These are phyloP conservation scores for Symbiotaphrina buchneri DNA, from an alignment of 495 filamentous ascomycete species.

Conservation along the genomic window DNA sequence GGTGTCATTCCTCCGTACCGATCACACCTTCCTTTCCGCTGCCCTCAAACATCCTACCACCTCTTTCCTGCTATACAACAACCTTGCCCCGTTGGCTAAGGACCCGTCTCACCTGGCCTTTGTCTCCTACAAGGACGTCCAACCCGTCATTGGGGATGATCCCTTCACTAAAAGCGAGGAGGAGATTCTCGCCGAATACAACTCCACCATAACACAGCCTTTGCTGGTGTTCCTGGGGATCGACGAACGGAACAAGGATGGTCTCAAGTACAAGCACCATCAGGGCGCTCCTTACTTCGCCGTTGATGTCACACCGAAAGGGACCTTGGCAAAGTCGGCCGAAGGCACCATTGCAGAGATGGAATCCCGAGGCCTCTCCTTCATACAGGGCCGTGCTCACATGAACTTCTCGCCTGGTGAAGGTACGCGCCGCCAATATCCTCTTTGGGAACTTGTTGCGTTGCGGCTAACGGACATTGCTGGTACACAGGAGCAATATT, in stretches of 20 bases:
- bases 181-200: slow-evolving; percentile 45
- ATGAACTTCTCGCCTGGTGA: slow-evolving; percentile 31
- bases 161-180: slow-evolving; percentile 52
- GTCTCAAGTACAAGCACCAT: slow-evolving; percentile 34
- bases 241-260: slow-evolving; percentile 36
- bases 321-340: slow-evolving; percentile 23
- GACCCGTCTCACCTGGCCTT: slow-evolving; percentile 33
- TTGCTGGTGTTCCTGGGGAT: slow-evolving; percentile 72
- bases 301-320: slow-evolving; percentile 64
- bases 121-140: slow-evolving; percentile 36
- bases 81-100: slow-evolving; percentile 52
- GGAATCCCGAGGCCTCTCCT: slow-evolving; percentile 32
- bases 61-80: slow-evolving; percentile 54
- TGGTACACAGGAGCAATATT: slow-evolving; percentile 50
- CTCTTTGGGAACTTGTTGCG: not conserved
- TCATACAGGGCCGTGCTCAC: slow-evolving; percentile 33
- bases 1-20: slow-evolving; percentile 65
- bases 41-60: slow-evolving; percentile 52
- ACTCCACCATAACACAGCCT: slow-evolving; percentile 43
- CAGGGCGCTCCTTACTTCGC: slow-evolving; percentile 68
- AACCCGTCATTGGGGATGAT: slow-evolving; percentile 42
- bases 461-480: slow-evolving; percentile 5
- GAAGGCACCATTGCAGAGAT: slow-evolving; percentile 29
- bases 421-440: slow-evolving; percentile 19
- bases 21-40: slow-evolving; percentile 54